phyloP scores from a whole-genome alignment of 202 grass and related monocot genomes.

The Thinopyrum obtusiflorum region DNA sequence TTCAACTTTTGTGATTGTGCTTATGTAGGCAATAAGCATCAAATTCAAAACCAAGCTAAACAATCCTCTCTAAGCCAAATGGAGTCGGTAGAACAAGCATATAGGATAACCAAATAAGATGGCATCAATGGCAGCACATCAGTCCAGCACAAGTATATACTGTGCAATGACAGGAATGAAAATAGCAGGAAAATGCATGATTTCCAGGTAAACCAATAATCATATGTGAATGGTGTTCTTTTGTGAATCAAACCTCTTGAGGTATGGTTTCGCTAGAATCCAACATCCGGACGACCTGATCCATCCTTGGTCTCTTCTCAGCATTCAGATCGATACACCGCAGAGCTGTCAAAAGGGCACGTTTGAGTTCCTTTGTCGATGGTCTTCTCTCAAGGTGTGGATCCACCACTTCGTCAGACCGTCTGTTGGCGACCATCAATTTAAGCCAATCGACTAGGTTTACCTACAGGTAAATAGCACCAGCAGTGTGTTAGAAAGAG shows the following conservation, averaged over 20 bases:
- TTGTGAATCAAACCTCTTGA: constrained; percentile 55
- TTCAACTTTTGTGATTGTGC: not conserved
- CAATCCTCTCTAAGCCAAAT: not conserved
- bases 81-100: not conserved
- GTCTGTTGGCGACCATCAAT: constrained; percentile 87
- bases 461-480: constrained; percentile 53
- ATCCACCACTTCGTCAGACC: constrained; percentile 91
- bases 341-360: constrained; percentile 83
- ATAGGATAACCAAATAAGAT: not conserved
- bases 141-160: not conserved
- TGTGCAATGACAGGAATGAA: not conserved
- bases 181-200: not conserved
- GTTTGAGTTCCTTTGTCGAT: constrained; percentile 81
- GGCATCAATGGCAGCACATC: not conserved
- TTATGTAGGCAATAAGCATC: not conserved
- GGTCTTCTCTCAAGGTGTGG: constrained; percentile 82
- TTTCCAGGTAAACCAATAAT: constrained; percentile 7
- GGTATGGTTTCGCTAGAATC: constrained; percentile 68
- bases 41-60: not conserved
- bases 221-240: constrained; percentile 2
- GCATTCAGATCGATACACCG: constrained; percentile 92
- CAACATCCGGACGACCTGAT: constrained; percentile 90
- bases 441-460: constrained; percentile 99
- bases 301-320: constrained; percentile 92
- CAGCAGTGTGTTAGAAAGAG: constrained; percentile 6